Evolutionary conservation across 23 red algal species (phyloP), one percentile per base, ranked within the genome.

Genomic region (Gracilaria domingensis): DNA sequence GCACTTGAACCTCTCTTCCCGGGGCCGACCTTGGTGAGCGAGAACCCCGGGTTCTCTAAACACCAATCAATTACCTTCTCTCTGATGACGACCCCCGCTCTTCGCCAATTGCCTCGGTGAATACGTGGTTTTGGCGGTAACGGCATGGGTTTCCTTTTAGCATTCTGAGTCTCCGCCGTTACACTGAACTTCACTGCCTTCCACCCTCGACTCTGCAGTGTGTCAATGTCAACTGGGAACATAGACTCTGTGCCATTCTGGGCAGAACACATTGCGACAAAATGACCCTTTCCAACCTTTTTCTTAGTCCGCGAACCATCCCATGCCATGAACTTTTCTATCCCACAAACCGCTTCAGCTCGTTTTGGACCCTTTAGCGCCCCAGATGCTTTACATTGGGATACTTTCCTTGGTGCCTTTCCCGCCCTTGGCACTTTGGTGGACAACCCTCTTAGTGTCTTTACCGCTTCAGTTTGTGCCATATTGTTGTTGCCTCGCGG

Each of bases 21-120:
- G 1, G 51, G 83, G 29, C 83, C 83, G 12, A 36, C 17, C 83
- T 50, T 86, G 18, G 62, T 75, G 0, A 75, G 12, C 12, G 83
- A 53, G 38, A 72, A 66, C 18, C 83, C 83, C 2, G 83, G 83
- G 28, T 75, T 45, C 13, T 51, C 65, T 9, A 26, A 8, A 12
- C 59, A 70, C n/a, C 59, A 86, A 0, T 28, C 45, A 2, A 0
- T 32, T 4, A 86, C 12, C 53, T 62, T 54, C 0, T 75, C 29
- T 5, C 65, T 54, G 12, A 86, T 74, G 9, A 86, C 38, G 0
- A 55, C 34, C 11, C 28, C 29, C 16, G 83, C 83, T 24, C 62
- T 59, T 7, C 45, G 60, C 23, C 26, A 45, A 26, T 86, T 86
- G 4, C 38, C 45, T 30, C 57, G 74, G 0, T 48, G 13, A 28